phyloP scores from a whole-genome alignment of 2,329 filamentous ascomycete genomes.

The Clonostachys solani region DNA sequence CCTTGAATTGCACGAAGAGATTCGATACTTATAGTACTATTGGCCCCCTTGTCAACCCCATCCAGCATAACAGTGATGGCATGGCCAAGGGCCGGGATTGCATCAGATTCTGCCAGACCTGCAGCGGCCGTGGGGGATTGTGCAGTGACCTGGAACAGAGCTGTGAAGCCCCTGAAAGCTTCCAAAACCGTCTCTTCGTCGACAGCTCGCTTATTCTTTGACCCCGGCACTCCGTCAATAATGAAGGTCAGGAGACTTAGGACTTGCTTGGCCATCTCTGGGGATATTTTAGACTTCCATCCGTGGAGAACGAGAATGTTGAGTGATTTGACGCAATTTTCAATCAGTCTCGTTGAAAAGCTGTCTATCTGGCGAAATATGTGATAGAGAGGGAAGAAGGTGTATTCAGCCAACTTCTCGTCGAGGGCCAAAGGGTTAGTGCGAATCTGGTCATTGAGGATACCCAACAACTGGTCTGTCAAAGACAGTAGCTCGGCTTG shows the following conservation, averaged over 20 bases:
- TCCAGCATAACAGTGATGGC: slow-evolving; percentile 78
- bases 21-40: slow-evolving; percentile 65
- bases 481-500: slow-evolving; percentile 40
- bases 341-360: slow-evolving; percentile 68
- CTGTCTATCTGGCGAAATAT: slow-evolving; percentile 73
- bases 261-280: slow-evolving; percentile 75
- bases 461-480: slow-evolving; percentile 34
- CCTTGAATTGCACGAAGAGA: slow-evolving; percentile 62
- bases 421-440: slow-evolving; percentile 55
- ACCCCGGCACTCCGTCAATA: slow-evolving; percentile 65
- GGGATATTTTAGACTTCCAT: slow-evolving; percentile 70
- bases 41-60: slow-evolving; percentile 59
- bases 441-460: slow-evolving; percentile 39
- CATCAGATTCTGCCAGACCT: slow-evolving; percentile 49
- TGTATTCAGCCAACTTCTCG: slow-evolving; percentile 84
- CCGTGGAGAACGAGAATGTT: slow-evolving; percentile 69
- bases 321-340: slow-evolving; percentile 73
- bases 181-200: slow-evolving; percentile 73
- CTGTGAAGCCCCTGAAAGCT: slow-evolving; percentile 64
- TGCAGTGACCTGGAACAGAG: slow-evolving; percentile 58
- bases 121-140: slow-evolving; percentile 42
- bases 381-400: slow-evolving; percentile 88
- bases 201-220: slow-evolving; percentile 33
- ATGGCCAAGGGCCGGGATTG: slow-evolving; percentile 77
- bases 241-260: slow-evolving; percentile 81